Percentiles rank a stretch among this genome's conserved stretches.
Conservation (phyloP, 371 early-diverging fungal genomes). For the Funneliformis caledonium region DNA sequence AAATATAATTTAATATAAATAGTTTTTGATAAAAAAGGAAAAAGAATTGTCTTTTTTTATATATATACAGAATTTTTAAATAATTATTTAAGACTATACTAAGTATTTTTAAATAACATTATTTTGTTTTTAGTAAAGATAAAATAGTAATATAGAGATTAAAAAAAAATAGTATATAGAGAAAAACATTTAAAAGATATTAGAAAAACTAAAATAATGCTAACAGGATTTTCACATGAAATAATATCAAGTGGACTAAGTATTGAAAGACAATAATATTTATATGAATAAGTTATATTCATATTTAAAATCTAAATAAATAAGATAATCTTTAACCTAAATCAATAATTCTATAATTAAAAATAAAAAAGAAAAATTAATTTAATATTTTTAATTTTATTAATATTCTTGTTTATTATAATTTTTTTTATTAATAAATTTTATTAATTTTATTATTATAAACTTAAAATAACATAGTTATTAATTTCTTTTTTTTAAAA, state of each 20-base stretch:
- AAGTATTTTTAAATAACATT: not conserved
- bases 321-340: not conserved
- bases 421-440: no score
- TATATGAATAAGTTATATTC: not conserved
- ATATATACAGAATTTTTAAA: not conserved
- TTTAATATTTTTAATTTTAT: no score
- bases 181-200: not conserved
- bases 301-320: not conserved
- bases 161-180: not conserved
- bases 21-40: not conserved
- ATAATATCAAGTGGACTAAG: not conserved
- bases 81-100: not conserved
- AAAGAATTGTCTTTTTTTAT: not conserved
- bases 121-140: not conserved
- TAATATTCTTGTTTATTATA: no score
- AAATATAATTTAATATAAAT: not conserved
- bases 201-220: not conserved
- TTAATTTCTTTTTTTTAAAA: no score
- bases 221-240: not conserved
- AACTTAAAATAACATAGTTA: no score
- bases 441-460: no score
- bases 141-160: not conserved
- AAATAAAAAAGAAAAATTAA: no score
- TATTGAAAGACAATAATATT: not conserved
- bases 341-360: no score